Conservation (phyloP, 163 green algal genomes). For the Scenedesmus sp. region DNA sequence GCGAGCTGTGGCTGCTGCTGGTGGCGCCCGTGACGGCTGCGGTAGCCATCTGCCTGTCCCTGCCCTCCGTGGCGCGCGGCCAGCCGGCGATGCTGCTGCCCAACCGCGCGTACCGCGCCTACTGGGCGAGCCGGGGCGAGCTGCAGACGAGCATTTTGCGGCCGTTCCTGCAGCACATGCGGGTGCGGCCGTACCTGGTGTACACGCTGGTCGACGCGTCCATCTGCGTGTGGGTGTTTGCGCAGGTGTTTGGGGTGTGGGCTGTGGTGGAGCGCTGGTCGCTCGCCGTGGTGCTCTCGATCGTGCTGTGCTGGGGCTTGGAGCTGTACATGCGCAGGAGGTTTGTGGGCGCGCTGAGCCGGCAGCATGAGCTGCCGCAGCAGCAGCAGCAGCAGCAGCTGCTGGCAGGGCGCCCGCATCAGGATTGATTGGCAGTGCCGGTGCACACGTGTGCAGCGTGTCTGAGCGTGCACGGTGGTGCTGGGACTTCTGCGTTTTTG, state of each 20-base stretch:
- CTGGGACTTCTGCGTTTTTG: background rate
- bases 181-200: conserved; percentile 31
- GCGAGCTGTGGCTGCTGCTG: conserved; percentile 42
- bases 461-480: background rate
- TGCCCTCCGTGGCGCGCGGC: background rate
- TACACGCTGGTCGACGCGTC: conserved; percentile 24
- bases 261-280: conserved; percentile 7
- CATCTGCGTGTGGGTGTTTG: conserved; percentile 3
- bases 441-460: too few relatives aligned
- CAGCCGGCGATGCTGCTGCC: background rate
- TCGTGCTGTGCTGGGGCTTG: conserved; percentile 38
- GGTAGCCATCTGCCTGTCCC: background rate
- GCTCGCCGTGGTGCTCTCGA: conserved; percentile 8
- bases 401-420: background rate
- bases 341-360: background rate
- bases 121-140: conserved; percentile 16
- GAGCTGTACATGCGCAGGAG: conserved; percentile 37
- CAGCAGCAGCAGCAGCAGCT: background rate
- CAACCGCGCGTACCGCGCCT: background rate
- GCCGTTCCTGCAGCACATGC: conserved; percentile 44
- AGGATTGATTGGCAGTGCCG: background rate
- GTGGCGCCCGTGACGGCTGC: background rate
- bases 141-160: conserved; percentile 15
- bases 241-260: background rate
- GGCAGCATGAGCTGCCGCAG: background rate